These are phyloP conservation scores for Hypoxylon subgilvum DNA, from an alignment of 495 filamentous ascomycete genomes.

Conservation along the genomic window DNA sequence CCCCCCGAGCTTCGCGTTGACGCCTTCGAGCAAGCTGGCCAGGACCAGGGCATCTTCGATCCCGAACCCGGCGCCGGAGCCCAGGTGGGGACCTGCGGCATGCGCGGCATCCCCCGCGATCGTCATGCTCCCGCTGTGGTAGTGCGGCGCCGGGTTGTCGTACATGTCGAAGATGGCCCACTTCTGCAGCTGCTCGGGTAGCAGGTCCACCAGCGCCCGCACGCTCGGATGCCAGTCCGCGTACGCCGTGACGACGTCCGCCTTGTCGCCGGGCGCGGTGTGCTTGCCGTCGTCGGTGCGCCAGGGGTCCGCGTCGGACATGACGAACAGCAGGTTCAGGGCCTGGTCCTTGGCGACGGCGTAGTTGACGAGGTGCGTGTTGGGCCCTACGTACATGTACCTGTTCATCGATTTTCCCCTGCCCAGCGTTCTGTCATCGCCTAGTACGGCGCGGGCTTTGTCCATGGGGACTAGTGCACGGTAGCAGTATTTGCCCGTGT, in stretches of 20 bases:
- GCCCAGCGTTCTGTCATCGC: conserved; percentile 32
- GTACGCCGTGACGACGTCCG: conserved; percentile 44
- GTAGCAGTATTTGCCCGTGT: conserved; percentile 53
- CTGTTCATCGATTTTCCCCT: conserved; percentile 27
- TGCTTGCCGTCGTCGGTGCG: conserved; percentile 40
- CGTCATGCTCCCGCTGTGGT: conserved; percentile 48
- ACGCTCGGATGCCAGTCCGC: conserved; percentile 47
- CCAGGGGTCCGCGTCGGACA: conserved; percentile 46
- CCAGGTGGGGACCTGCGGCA: conserved; percentile 55
- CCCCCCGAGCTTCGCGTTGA: conserved; percentile 15
- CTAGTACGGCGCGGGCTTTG: conserved; percentile 38
- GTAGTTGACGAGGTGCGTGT: conserved; percentile 49
- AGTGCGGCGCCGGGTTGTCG: conserved; percentile 51
- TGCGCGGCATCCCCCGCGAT: conserved; percentile 57
- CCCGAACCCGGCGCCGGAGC: conserved; percentile 61
- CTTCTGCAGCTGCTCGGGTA: conserved; percentile 56
- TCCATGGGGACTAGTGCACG: conserved; percentile 51
- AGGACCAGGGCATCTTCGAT: conserved; percentile 61
- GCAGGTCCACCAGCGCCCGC: conserved; percentile 46
- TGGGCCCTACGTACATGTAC: conserved; percentile 53
- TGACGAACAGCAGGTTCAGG: conserved; percentile 50
- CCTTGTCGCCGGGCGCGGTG: conserved; percentile 40
- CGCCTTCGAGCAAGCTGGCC: conserved; percentile 46
- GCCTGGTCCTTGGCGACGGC: conserved; percentile 45
- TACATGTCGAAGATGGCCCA: conserved; percentile 63